Evolutionary conservation across 2,329 filamentous ascomycete species (phyloP).

Genomic region (Stemphylium vesicarium): DNA sequence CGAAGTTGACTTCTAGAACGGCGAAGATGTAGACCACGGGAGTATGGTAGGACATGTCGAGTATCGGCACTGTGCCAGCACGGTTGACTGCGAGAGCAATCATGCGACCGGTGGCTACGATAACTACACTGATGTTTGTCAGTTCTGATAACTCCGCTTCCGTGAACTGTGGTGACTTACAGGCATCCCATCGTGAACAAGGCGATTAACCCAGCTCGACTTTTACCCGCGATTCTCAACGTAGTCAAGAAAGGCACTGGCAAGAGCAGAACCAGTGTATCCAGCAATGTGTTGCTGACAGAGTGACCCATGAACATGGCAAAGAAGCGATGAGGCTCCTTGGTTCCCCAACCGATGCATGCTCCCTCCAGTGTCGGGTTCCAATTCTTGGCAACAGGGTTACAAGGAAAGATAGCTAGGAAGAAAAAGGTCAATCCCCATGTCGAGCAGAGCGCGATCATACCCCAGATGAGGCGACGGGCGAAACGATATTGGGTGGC

Average conservation of each 20-base stretch:
- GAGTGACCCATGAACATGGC: slow-evolving; percentile 37
- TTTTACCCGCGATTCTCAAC: slow-evolving; percentile 39
- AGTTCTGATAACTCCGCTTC: not conserved
- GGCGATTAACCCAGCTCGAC: slow-evolving; percentile 34
- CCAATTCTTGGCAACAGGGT: slow-evolving; percentile 43
- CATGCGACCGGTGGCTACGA: slow-evolving; percentile 39
- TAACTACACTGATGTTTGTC: slow-evolving; percentile 29
- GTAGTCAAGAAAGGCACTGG: slow-evolving; percentile 43
- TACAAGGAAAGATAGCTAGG: slow-evolving; percentile 41
- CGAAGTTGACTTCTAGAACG: slow-evolving; percentile 47
- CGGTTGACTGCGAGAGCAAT: slow-evolving; percentile 36
- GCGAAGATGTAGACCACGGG: slow-evolving; percentile 44
- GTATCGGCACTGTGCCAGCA: slow-evolving; percentile 39
- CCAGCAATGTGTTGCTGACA: slow-evolving; percentile 42
- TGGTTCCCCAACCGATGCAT: slow-evolving; percentile 47
- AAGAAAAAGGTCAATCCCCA: slow-evolving; percentile 44
- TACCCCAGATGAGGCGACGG: slow-evolving; percentile 20
- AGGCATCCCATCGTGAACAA: slow-evolving; percentile 43
- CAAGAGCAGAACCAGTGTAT: slow-evolving; percentile 38
- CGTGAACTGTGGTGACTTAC: slow-evolving; percentile 42
- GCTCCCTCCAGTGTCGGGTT: slow-evolving; percentile 23
- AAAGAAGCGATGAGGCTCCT: slow-evolving; percentile 36
- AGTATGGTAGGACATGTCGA: slow-evolving; percentile 41
- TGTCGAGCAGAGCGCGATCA: slow-evolving; percentile 29
- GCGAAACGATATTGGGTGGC: slow-evolving; percentile 21